These are phyloP conservation scores for Saccharomyces paradoxus DNA, from an alignment of 805 yeast species.

Conservation along the genomic window DNA sequence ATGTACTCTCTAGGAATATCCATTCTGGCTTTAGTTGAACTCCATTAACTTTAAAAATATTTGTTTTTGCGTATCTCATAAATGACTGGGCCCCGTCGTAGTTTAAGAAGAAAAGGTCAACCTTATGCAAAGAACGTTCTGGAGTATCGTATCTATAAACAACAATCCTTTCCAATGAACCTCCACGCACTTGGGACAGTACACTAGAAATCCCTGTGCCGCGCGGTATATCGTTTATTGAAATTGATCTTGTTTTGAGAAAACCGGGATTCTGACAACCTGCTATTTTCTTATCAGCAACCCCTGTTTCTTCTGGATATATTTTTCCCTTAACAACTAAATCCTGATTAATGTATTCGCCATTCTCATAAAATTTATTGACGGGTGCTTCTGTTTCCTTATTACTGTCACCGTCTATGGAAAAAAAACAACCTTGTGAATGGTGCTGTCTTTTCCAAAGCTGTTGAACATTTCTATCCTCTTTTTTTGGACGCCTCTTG, in stretches of 20 bases:
- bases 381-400: neutral
- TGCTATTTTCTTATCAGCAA: neutral
- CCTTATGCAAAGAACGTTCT: constrained; percentile 17
- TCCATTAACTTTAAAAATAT: constrained; percentile 56
- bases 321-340: neutral
- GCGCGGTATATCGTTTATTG: constrained; percentile 34
- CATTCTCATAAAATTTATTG: neutral
- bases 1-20: constrained; percentile 21
- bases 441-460: neutral
- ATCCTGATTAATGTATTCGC: neutral
- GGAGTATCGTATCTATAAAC: constrained; percentile 13
- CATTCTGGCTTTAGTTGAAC: constrained; percentile 39
- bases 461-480: neutral
- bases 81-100: constrained; percentile 48
- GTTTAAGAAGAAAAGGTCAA: constrained; percentile 47
- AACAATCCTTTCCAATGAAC: constrained; percentile 52
- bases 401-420: neutral
- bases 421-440: neutral
- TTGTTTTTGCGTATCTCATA: constrained; percentile 42
- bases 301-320: neutral
- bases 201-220: constrained; percentile 42
- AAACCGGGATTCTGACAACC: neutral
- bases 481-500: neutral
- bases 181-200: constrained; percentile 54
- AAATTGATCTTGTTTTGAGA: constrained; percentile 15